Evolutionary conservation across 2,329 filamentous ascomycete genomes (phyloP), one percentile per base, ranked within the genome.

Genomic region (Pestalotiopsis sp.): DNA sequence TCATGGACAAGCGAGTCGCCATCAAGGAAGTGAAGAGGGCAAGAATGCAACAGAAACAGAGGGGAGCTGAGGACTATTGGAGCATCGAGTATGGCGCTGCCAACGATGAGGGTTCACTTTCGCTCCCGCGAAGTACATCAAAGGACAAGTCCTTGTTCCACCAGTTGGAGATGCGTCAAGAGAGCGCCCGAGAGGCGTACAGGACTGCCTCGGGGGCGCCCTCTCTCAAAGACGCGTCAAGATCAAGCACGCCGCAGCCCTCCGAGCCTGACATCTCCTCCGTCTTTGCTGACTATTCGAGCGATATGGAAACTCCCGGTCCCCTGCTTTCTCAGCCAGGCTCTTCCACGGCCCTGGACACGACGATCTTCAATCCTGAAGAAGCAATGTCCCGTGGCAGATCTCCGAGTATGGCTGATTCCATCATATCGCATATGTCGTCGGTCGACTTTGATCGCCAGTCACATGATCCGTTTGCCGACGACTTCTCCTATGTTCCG

Each of bases 401-500:
- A 64, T 93, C 93, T 3, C 92, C 93, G 41, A 97, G 94, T 77
- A 88, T 95, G 81, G 90, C 92, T 3, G 93, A 93, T 66, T 96
- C 93, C 70, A 89, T 90, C 75, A 90, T 92, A 75, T 89, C 92
- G 64, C 86, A 91, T 80, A 89, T 91, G 86, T 91, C 89, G 3
- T 90, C 88, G 0, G 80, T 91, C 49, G 89, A 91, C 75, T 88
- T 84, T 75, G 87, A 86, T 73, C 77, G 81, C 9, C 85, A 84
- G 58, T 80, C 84, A 13, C 90, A 92, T 70, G 89, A 92, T 71
- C 85, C 89, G 1, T 90, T 93, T 69, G 92, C 93, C 45, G 94
- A 97, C 74, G 95, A 98, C 78, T 94, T 94, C 79, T 93, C 92
- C 45, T 97, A 96, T 76, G 95, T 98, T 17, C 96, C 96, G 17